A percentile compares a stretch with the other conserved stretches of the same genome.
Conservation (phyloP, 2,329 filamentous ascomycete genomes). For the Aspergillus aculeatinus region DNA sequence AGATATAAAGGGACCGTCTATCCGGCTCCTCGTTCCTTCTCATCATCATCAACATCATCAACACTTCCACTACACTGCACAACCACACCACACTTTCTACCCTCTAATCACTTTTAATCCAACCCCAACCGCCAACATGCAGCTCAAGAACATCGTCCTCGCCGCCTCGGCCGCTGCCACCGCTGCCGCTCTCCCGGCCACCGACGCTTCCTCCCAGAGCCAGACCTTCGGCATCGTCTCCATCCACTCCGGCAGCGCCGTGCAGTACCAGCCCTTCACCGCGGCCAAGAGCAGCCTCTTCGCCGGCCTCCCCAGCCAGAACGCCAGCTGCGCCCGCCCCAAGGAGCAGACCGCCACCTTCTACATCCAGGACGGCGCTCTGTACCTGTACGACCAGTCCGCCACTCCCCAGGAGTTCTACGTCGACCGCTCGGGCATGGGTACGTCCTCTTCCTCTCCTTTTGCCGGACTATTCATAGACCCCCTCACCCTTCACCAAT, state of each 20-base stretch:
- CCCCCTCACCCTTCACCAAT: too few relatives aligned
- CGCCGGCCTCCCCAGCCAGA: constrained; percentile 46
- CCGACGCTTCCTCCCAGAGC: constrained; percentile 10
- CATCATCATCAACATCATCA: not conserved
- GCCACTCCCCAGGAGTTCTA: constrained; percentile 51
- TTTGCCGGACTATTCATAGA: too few relatives aligned
- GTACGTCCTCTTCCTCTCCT: constrained; percentile 35
- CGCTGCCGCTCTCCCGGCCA: constrained; percentile 24
- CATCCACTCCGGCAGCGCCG: constrained; percentile 50
- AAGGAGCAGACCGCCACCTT: constrained; percentile 51
- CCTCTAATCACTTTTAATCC: not conserved
- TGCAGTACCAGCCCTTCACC: constrained; percentile 51
- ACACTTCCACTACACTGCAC: not conserved
- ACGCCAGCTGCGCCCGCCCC: constrained; percentile 49
- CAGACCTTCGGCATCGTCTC: constrained; percentile 52
- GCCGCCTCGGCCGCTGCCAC: constrained; percentile 34
- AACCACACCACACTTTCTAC: not conserved
- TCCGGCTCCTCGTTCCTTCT: not conserved
- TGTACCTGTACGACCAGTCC: constrained; percentile 51
- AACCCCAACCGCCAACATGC: constrained; percentile 24
- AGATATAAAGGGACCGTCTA: not conserved
- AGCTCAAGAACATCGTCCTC: constrained; percentile 28
- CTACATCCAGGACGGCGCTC: constrained; percentile 47
- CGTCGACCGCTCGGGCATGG: constrained; percentile 60
- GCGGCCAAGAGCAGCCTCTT: constrained; percentile 49